phyloP scores from a whole-genome alignment of 225 moss, liverwort and hornwort species.

The Sphagnum contortum region DNA sequence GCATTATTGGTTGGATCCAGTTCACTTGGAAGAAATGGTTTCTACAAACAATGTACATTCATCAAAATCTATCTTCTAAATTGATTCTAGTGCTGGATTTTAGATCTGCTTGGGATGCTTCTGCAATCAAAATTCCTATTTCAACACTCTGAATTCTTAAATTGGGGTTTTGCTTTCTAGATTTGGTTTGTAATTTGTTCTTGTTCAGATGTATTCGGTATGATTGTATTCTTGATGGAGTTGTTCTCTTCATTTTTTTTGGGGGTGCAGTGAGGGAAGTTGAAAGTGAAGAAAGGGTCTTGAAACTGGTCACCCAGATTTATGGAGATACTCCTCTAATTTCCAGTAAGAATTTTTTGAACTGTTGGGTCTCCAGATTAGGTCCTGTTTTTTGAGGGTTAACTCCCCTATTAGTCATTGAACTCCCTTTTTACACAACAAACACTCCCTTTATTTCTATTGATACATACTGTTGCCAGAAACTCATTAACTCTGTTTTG shows the following conservation, averaged over 20 bases:
- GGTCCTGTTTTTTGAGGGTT: no score
- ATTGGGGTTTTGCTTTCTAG: background rate
- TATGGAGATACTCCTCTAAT: no score
- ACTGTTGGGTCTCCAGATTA: no score
- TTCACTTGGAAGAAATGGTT: slow-evolving; percentile 49
- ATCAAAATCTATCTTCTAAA: background rate
- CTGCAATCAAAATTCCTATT: background rate
- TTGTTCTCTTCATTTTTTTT: background rate
- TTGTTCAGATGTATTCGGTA: background rate
- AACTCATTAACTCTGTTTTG: background rate
- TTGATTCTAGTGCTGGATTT: background rate
- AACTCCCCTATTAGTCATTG: background rate
- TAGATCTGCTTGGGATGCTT: background rate
- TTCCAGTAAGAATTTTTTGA: no score
- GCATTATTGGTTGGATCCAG: slow-evolving; percentile 40
- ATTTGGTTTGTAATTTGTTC: background rate
- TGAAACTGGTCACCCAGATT: no score
- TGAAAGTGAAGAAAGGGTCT: no score
- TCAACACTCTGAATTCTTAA: background rate
- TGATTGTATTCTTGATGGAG: background rate
- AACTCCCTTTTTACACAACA: background rate
- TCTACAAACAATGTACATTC: slow-evolving; percentile 38
- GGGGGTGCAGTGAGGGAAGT: no score
- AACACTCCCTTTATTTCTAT: background rate
- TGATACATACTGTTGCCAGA: background rate